Percentiles rank a stretch among this genome's conserved stretches.
Conservation (phyloP, 148 eudicot species). For the Linanthus parryae region DNA sequence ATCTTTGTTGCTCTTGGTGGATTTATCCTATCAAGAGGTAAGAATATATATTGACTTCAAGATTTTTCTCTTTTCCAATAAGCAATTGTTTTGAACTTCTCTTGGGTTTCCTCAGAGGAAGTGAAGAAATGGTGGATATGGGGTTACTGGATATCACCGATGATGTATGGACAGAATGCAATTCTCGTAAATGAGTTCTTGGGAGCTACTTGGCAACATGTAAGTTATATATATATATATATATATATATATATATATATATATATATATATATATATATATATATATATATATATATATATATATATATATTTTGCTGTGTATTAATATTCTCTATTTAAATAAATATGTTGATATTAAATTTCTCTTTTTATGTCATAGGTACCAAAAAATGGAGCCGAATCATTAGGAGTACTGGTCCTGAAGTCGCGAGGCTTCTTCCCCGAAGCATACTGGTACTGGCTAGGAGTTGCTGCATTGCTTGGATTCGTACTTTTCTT, state of each 20-base stretch:
- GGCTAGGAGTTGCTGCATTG: slow-evolving; percentile 57
- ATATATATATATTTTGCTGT: slow-evolving; percentile 1
- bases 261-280: too few species aligned
- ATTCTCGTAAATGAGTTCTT: slow-evolving; percentile 54
- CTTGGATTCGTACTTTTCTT: slow-evolving; percentile 39
- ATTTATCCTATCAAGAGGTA: slow-evolving; percentile 31
- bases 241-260: too few species aligned
- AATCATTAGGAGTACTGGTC: slow-evolving; percentile 28
- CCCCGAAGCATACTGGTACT: slow-evolving; percentile 47
- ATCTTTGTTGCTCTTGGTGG: slow-evolving; percentile 27
- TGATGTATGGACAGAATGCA: slow-evolving; percentile 69
- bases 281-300: too few species aligned
- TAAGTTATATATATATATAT: too few species aligned
- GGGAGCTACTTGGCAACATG: slow-evolving; percentile 61
- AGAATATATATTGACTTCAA: background rate
- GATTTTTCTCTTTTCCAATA: background rate
- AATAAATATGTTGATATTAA: background rate
- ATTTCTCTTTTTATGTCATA: slow-evolving; percentile 3
- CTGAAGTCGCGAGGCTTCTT: slow-evolving; percentile 46
- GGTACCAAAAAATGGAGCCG: slow-evolving; percentile 8
- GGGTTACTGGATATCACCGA: slow-evolving; percentile 75
- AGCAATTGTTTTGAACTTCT: background rate
- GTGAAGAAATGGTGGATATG: slow-evolving; percentile 77
- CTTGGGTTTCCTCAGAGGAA: slow-evolving; percentile 25
- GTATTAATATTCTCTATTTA: background rate